Evolutionary conservation across 2,329 filamentous ascomycete genomes (phyloP).

Genomic region (Arthrobotrys pseudoclavata): DNA sequence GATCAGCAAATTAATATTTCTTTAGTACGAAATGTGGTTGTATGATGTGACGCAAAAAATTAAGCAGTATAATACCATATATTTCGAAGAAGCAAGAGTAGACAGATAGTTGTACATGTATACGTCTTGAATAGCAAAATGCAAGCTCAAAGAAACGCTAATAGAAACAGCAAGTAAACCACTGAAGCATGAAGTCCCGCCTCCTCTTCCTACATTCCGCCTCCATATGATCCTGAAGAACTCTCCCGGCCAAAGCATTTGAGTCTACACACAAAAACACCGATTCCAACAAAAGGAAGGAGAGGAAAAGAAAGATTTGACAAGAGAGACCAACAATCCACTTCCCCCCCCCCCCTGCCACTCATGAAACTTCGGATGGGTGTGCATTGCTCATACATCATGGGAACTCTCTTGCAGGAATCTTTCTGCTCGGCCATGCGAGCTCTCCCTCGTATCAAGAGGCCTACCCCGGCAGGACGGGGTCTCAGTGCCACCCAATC

Average conservation of each 20-base stretch:
- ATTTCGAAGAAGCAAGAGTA: constrained; percentile 10
- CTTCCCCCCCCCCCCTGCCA: constrained; percentile 23
- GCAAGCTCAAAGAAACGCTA: constrained; percentile 24
- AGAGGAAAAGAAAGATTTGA: constrained; percentile 5
- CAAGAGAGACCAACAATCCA: constrained; percentile 16
- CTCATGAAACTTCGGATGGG: constrained; percentile 32
- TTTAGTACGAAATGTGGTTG: background rate
- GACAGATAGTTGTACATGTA: constrained; percentile 1
- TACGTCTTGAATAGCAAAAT: constrained; percentile 21
- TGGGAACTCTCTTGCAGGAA: too few relatives aligned
- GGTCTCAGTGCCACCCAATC: constrained; percentile 21
- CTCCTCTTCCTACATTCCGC: background rate
- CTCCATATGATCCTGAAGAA: background rate
- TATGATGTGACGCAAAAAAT: constrained; percentile 2
- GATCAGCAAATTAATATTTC: background rate
- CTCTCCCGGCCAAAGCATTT: background rate
- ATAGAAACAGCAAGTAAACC: constrained; percentile 34
- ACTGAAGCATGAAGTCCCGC: background rate
- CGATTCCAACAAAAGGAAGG: constrained; percentile 17
- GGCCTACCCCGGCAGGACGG: background rate
- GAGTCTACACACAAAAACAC: background rate
- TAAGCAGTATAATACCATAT: background rate
- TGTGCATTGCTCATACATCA: too few relatives aligned
- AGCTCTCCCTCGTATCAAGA: constrained; percentile 30
- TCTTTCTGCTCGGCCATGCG: too few relatives aligned